Base-by-base conservation (phyloP, 2,329 filamentous ascomycete genomes). In the Fragosphaeria purpurea region DNA sequence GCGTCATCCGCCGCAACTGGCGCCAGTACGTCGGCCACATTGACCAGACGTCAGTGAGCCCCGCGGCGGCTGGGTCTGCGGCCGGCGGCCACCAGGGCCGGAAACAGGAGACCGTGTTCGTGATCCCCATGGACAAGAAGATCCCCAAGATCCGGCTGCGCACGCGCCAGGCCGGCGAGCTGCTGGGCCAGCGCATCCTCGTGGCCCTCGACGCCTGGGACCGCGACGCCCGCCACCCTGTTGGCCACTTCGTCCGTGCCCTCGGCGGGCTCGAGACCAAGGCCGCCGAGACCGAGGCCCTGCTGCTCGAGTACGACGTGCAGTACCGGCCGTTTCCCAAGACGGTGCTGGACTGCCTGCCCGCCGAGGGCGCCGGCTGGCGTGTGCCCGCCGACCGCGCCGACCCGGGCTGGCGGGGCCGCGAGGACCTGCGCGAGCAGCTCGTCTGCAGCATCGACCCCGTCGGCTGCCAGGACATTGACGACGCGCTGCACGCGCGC, bases 381-480 rank as follows among this genome's bases (percentile, higher is more conserved):
- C 88, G 77, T 62, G 91, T 98, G 2, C 93, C 93, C 0, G 70
- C 75, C n/a, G 86, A 78, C 62, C 78, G 74, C 50, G 83, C 88
- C 2, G 83, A 97, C 63, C 82, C 86, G 22, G 89, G 90, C 11
- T 98, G 93, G 93, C 82, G 77, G 59, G 86, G 85, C 57, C 78
- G 93, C 55, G 78, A 82, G 61, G 93, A 98, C 70, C 76, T 97
- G 41, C 80, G 93, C 58, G 82, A 83, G 58, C 79, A 96, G 10
- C 75, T 95, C 42, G 88, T 98, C 56, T 98, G 93, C 77, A 97
- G 91, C 69, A 98, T 98, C 61, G 93, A 98, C 64, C 93, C 93
- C 46, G 80, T 88, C 34, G 90, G 90, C 2, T 98, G 93, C 67
- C 91, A 97, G 62, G 93, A 98, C 72, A 98, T 98, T 52, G 93